A percentile compares a stretch with the other conserved stretches of the same genome.
phyloP scores from a whole-genome alignment of 352 stramenopile species.

The Ochromonadaceae sp. region DNA sequence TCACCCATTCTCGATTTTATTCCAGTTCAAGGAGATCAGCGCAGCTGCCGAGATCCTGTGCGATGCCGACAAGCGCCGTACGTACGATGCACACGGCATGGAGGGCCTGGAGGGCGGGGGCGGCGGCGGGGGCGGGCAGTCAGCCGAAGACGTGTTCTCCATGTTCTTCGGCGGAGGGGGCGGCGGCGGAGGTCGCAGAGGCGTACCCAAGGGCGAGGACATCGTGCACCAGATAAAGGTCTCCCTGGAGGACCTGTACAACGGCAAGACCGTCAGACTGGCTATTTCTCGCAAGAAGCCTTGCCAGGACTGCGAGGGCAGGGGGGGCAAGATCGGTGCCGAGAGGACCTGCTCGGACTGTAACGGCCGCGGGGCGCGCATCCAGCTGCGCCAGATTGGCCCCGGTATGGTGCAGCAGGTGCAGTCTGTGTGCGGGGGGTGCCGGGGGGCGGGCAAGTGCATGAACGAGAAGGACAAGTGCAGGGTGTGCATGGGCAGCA shows the following conservation, averaged over 20 bases:
- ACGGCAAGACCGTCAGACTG: constrained; percentile 95
- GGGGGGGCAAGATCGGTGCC: constrained; percentile 73
- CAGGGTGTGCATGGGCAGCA: constrained; percentile 76
- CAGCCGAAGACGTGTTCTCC: constrained; percentile 77
- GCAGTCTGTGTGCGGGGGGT: constrained; percentile 78
- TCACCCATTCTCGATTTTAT: background rate
- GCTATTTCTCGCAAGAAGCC: constrained; percentile 86
- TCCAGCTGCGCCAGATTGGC: constrained; percentile 89
- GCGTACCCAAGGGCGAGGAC: constrained; percentile 84
- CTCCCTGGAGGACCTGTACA: constrained; percentile 96
- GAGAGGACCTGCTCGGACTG: constrained; percentile 80
- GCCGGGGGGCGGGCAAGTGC: constrained; percentile 76
- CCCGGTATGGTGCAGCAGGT: constrained; percentile 96
- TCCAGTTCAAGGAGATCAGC: constrained; percentile 68
- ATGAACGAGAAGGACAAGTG: constrained; percentile 81
- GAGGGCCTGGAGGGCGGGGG: constrained; percentile 80
- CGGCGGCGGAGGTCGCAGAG: constrained; percentile 40
- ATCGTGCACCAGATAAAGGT: constrained; percentile 46
- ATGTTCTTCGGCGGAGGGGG: constrained; percentile 84
- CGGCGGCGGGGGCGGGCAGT: constrained; percentile 37
- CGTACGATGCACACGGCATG: constrained; percentile 75
- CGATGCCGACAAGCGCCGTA: constrained; percentile 60
- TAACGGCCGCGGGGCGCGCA: constrained; percentile 75
- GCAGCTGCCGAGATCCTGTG: constrained; percentile 87
- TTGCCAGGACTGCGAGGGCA: constrained; percentile 60